These are phyloP conservation scores for Kwoniella sp. DNA, from an alignment of 768 basidiomycete species.

Conservation along the genomic window DNA sequence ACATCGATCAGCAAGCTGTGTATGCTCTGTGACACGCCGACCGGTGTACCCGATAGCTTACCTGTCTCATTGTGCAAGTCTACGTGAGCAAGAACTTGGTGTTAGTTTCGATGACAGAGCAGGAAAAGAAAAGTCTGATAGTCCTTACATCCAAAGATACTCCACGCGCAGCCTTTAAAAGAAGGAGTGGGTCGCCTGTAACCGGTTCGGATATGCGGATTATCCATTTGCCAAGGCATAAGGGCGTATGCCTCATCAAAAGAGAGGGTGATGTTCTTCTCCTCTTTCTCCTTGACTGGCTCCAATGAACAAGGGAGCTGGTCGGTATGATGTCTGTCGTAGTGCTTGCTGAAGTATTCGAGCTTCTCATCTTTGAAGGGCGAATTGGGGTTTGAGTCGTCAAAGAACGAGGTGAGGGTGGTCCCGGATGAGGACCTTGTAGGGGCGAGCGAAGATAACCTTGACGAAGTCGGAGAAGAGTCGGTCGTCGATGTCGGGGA, in stretches of 20 bases:
- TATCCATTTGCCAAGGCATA: slow-evolving; percentile 55
- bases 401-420: not conserved
- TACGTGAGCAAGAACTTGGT: slow-evolving; percentile 2
- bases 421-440: not conserved
- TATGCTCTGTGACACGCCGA: slow-evolving; percentile 1
- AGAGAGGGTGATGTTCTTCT: slow-evolving; percentile 13
- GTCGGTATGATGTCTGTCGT: not conserved
- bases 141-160: slow-evolving; percentile 44
- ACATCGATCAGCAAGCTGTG: slow-evolving; percentile 1
- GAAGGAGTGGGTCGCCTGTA: slow-evolving; percentile 41
- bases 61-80: slow-evolving; percentile 54
- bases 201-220: slow-evolving; percentile 45
- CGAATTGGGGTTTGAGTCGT: not conserved
- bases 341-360: not conserved
- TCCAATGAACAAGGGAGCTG: not conserved
- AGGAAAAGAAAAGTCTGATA: too few species aligned
- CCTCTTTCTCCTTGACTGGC: not conserved
- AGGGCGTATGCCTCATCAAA: slow-evolving; percentile 41
- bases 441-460: not conserved
- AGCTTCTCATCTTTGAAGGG: not conserved
- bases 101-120: slow-evolving; percentile 1
- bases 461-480: not conserved
- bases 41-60: slow-evolving; percentile 8
- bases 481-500: not conserved
- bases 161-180: slow-evolving; percentile 36